A percentile compares a stretch with the other conserved stretches of the same genome.
Conservation (phyloP, 352 stramenopile species). For the Aphanomyces invadans region DNA sequence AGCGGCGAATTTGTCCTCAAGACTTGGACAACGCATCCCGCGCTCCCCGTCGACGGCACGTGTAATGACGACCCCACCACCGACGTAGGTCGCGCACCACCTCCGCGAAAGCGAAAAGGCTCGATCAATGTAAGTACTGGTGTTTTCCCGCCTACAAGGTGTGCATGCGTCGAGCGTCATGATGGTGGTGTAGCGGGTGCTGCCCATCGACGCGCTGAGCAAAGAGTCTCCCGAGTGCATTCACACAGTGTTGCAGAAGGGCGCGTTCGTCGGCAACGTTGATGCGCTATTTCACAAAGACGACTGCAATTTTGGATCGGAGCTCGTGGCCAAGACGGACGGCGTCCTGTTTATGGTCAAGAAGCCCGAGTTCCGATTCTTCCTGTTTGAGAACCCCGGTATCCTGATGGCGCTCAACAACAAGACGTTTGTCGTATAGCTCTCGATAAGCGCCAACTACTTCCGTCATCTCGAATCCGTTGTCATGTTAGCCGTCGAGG, state of each 20-base stretch:
- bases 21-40: slow-evolving; percentile 28
- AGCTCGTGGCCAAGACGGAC: slow-evolving; percentile 44
- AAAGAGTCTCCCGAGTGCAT: not conserved
- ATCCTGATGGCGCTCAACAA: slow-evolving; percentile 67
- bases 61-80: too few relatives aligned
- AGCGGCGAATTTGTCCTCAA: slow-evolving; percentile 65
- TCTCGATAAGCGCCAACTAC: too few relatives aligned
- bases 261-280: slow-evolving; percentile 61
- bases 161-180: not conserved
- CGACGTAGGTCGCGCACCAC: not conserved
- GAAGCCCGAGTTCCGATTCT: slow-evolving; percentile 61
- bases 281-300: slow-evolving; percentile 50
- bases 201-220: slow-evolving; percentile 20
- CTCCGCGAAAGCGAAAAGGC: slow-evolving; percentile 34
- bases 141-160: not conserved
- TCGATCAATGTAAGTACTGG: slow-evolving; percentile 47
- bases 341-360: slow-evolving; percentile 53
- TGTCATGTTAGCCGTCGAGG: too few relatives aligned
- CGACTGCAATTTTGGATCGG: slow-evolving; percentile 47
- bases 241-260: slow-evolving; percentile 34
- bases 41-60: too few relatives aligned
- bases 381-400: slow-evolving; percentile 64
- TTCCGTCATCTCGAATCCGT: not conserved
- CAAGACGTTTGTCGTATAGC: slow-evolving; percentile 41
- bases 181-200: slow-evolving; percentile 14